Evolutionary conservation across 371 early-diverging fungal species (phyloP).

Genomic region (Mycotypha africana): DNA sequence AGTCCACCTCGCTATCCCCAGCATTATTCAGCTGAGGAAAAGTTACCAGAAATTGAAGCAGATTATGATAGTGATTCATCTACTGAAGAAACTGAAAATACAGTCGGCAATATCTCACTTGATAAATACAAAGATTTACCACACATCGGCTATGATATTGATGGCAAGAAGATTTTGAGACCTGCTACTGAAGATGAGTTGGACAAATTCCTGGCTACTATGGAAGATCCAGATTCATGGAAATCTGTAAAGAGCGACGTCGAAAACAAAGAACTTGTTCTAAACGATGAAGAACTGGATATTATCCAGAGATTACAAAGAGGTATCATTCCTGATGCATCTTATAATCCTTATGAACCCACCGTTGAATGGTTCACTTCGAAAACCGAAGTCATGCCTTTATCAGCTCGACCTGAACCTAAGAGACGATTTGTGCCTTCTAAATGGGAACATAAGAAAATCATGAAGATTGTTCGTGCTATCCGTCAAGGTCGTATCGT

Average conservation of each 20-base stretch:
- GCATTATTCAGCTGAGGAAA: conserved; percentile 23
- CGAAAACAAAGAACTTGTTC: conserved; percentile 74
- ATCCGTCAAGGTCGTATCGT: conserved; percentile 86
- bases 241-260: conserved; percentile 77
- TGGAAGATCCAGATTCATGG: conserved; percentile 94
- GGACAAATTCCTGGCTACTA: conserved; percentile 84
- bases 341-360: conserved; percentile 86
- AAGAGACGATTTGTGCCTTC: conserved; percentile 95
- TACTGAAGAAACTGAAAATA: conserved; percentile 80
- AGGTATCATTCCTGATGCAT: conserved; percentile 77
- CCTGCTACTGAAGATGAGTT: conserved; percentile 89
- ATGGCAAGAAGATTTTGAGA: conserved; percentile 85
- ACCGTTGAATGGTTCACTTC: conserved; percentile 93
- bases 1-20: conserved; percentile 25
- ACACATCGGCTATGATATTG: conserved; percentile 94
- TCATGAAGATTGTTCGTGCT: conserved; percentile 94
- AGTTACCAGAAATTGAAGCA: conserved; percentile 83
- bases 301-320: conserved; percentile 84
- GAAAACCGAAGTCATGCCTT: conserved; percentile 72
- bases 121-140: conserved; percentile 96
- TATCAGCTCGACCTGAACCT: conserved; percentile 85
- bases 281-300: conserved; percentile 86
- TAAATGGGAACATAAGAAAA: conserved; percentile 86
- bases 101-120: conserved; percentile 91
- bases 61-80: conserved; percentile 89